Evolutionary conservation across 768 basidiomycete species (phyloP), one percentile per base, ranked within the genome.

Genomic region (Boletus edulis): DNA sequence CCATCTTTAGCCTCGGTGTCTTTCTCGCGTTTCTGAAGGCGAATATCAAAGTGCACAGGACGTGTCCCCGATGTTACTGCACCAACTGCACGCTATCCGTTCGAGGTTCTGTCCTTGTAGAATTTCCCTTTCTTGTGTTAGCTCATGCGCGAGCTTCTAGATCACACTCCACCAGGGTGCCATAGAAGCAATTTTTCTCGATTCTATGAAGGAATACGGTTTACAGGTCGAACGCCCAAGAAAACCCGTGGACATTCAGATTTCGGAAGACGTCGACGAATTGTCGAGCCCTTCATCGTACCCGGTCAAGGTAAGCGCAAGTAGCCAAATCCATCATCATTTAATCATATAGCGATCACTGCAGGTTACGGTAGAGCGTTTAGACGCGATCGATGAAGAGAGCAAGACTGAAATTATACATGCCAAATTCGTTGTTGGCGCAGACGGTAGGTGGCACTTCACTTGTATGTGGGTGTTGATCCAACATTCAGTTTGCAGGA

Each of bases 21-120:
- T 31, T 34, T 44, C 46, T 42, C 18, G 24, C 14, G 29, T 40
- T 18, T 43, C 48, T 59, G 24, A 54, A 27, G n/a, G 44, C 14
- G 29, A 4, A 40, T 51, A 24, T 35, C 29, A 0, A 60, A 89
- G 86, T 75, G 85, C 17, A 83, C 82, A 9, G 81, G 84, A 42
- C 81, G 85, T 15, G 80, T 79, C 2, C 75, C 84, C 15, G 84
- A 87, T 62, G 77, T 89, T 24, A 80, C 78, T 6, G 82, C 84
- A 1, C 74, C 81, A 3, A 78, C 78, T 22, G 86, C 87, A 2
- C 78, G 87, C 18, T 91, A 80, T 68, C 87, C 86, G 12, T 90
- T 87, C 56, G 86, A 87, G 74, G 88, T 84, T 55, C 51, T 57
- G 27, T 42, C n/a, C 29, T 35, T 17, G 17, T 17, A 39, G 10